Conservation (phyloP, 164 flowering plant genomes). For the Brasenia schreberi region DNA sequence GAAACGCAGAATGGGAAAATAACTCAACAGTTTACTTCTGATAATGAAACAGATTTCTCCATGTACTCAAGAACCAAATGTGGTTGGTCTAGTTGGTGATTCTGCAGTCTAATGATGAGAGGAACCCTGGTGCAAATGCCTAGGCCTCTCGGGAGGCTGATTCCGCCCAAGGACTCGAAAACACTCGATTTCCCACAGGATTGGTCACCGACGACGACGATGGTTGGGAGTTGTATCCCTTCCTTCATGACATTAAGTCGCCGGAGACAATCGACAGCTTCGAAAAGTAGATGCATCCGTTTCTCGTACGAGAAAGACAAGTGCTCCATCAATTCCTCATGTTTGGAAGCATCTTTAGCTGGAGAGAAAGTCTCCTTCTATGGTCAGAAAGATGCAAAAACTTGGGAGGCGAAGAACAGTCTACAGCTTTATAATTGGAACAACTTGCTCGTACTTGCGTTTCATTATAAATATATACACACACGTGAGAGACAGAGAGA, state of each 20-base stretch:
- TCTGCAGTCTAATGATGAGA: constrained; percentile 7
- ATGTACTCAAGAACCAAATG: constrained; percentile 10
- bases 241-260: constrained; percentile 9
- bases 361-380: too few relatives aligned
- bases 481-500: too few relatives aligned
- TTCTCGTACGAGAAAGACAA: constrained; percentile 2
- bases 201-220: constrained; percentile 11
- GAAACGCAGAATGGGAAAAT: too few relatives aligned
- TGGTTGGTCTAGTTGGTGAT: neutral
- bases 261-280: constrained; percentile 6
- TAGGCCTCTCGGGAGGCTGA: constrained; percentile 10
- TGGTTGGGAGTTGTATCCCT: constrained; percentile 10
- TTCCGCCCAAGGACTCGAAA: constrained; percentile 8
- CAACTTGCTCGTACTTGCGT: too few relatives aligned
- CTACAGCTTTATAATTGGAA: too few relatives aligned
- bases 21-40: constrained; percentile 5
- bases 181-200: constrained; percentile 11
- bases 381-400: too few relatives aligned
- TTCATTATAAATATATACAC: too few relatives aligned
- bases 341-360: too few relatives aligned
- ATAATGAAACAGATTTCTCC: constrained; percentile 11
- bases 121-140: constrained; percentile 15
- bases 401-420: too few relatives aligned
- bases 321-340: neutral
- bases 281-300: constrained; percentile 7